Base-by-base conservation (phyloP, 768 basidiomycete species). In the Boletus subparvulus region DNA sequence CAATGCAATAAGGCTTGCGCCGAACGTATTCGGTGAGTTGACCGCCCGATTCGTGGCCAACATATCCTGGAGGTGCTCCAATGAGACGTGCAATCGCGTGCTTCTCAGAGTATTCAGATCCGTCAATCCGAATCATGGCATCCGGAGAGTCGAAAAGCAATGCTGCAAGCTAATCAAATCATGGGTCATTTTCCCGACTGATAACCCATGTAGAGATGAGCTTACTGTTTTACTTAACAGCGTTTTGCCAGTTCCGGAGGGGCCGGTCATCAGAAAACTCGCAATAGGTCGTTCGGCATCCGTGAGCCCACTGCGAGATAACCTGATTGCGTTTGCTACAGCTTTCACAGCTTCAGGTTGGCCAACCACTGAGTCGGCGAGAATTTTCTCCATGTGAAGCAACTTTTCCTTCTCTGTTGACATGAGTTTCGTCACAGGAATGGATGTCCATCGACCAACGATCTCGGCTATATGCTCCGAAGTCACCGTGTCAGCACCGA, bases 401-500 rank as follows among this genome's bases (percentile, higher is more conserved):
- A 94, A 75, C 73, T 96, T 95, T 69, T 98, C 93, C 72, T 86
- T 88, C 75, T 98, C 91, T 2, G 90, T 84, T n/a, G 89, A 88
- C 77, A 93, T 81, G 39, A 97, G 77, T 21, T 88, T 80, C 30
- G 89, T 90, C 13, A 96, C 90, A 3, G 96, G 96, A 54, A 98
- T 92, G 42, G 85, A 86, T 4, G 94, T 96, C 94, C 94, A 98
- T 54, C 89, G 82, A 19, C 85, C 89, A 26, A 98, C 93, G 59
- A 98, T 94, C 69, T 95, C 92, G 17, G 94, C 92, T 57, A 99
- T 98, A 58, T 91, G 86, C 59, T 95, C 93, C 17, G 92, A 80
- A 5, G 88, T 90, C 46, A 97, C 94, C 11, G 78, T 78, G 59
- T 93, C 90, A 17, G 80, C 71, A 16, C 83, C 83, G 44, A 75